A percentile compares a stretch with the other conserved stretches of the same genome.
phyloP scores from a whole-genome alignment of 352 stramenopile species.

The Pythium volutum region DNA sequence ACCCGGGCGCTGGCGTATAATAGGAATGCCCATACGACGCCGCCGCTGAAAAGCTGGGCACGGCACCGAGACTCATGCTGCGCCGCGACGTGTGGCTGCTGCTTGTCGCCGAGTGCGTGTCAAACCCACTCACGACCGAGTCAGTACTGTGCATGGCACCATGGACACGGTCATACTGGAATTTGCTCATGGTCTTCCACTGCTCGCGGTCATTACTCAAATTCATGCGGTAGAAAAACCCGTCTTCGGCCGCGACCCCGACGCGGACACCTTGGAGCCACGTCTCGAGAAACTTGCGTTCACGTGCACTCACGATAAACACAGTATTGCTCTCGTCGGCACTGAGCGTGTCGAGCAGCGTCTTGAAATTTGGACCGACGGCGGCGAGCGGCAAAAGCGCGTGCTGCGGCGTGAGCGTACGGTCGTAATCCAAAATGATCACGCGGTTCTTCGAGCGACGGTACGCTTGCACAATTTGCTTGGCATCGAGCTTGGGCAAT shows the following conservation, averaged over 20 bases:
- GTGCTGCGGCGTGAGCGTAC: constrained; percentile 75
- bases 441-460: constrained; percentile 66
- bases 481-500: constrained; percentile 58
- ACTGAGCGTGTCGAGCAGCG: constrained; percentile 63
- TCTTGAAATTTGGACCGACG: constrained; percentile 75
- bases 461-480: constrained; percentile 64
- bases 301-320: constrained; percentile 71
- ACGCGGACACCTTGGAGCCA: constrained; percentile 78
- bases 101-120: constrained; percentile 3
- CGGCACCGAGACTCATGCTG: constrained; percentile 19
- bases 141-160: constrained; percentile 8
- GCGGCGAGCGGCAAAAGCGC: constrained; percentile 76
- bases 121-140: constrained; percentile 4
- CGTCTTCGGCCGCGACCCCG: constrained; percentile 71
- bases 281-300: constrained; percentile 88
- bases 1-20: constrained; percentile 4
- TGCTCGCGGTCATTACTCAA: constrained; percentile 60
- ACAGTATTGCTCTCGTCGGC: constrained; percentile 69
- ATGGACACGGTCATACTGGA: constrained; percentile 62
- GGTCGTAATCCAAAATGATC: constrained; percentile 89
- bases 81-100: constrained; percentile 19
- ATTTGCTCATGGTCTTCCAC: constrained; percentile 86
- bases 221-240: constrained; percentile 82
- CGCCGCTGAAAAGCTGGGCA: constrained; percentile 17
- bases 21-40: neutral